Evolutionary conservation across 208 protist species (phyloP).

Genomic region (Trypanosoma caninum): DNA sequence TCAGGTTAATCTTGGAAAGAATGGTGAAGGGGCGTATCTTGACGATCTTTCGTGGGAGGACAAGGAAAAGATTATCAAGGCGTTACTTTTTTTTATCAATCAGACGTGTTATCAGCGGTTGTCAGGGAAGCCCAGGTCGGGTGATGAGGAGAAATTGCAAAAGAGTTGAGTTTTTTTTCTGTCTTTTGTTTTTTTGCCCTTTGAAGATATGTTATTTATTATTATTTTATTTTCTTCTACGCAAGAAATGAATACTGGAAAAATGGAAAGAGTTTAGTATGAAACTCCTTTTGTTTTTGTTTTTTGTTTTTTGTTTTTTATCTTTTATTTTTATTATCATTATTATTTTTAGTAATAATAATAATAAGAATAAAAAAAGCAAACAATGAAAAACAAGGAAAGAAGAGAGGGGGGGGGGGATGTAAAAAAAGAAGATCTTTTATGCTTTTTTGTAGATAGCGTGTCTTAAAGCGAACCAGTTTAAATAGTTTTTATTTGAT

Average conservation of each 20-base stretch:
- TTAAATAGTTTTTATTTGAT: no score
- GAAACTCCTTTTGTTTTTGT: not conserved
- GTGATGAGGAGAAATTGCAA: not conserved
- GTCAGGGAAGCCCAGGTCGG: not conserved
- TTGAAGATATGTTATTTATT: not conserved
- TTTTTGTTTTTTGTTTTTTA: not conserved
- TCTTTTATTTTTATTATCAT: not conserved
- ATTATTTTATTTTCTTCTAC: not conserved
- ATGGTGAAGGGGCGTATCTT: constrained; percentile 33
- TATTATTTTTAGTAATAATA: not conserved
- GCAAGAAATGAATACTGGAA: no score
- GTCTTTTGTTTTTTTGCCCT: not conserved
- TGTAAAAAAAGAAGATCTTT: not conserved
- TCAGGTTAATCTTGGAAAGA: constrained; percentile 14
- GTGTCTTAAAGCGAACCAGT: no score
- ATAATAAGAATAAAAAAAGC: not conserved
- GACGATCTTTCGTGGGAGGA: constrained; percentile 67
- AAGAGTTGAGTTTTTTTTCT: not conserved
- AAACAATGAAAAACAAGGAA: not conserved
- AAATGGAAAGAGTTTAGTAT: not conserved
- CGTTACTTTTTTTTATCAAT: constrained; percentile 81
- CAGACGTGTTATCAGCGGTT: constrained; percentile 45
- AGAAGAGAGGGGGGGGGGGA: not conserved
- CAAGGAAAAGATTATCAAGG: constrained; percentile 86
- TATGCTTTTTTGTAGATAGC: no score